Evolutionary conservation across 2,329 filamentous ascomycete genomes (phyloP), one percentile per base, ranked within the genome.

Genomic region (Colletotrichum camelliae): DNA sequence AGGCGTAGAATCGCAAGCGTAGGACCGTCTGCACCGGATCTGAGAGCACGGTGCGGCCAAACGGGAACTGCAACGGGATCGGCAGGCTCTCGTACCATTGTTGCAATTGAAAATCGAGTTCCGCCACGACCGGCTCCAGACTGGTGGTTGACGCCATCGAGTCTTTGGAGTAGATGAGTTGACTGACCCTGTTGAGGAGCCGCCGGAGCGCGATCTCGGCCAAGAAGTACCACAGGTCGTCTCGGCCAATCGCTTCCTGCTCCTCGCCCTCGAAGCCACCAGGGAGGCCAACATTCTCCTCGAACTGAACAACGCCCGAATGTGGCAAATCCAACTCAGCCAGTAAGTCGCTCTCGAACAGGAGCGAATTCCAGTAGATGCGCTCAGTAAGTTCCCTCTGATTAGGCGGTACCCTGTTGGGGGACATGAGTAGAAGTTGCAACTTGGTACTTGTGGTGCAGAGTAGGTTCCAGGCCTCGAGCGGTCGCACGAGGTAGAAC

Each of bases 31-130:
- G 95, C 7, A 96, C 92, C 5, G 94, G 93, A 80, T 95, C 94
- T 72, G 91, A 89, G 31, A 95, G 87, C 67, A 93, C 89, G 0
- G 91, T 88, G 70, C 92, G 89, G 43, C 91, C 91, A 80, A 95
- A 94, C 2, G 94, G 93, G 79, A 97, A 97, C 79, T 95, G 94
- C 74, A 97, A 89, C 5, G 94, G 90, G 55, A 91, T 83, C 7
- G 95, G 95, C 58, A 97, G 87, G 78, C 91, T 94, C 80, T 96
- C 94, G 81, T 96, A 96, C 95, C 94, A 97, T 82, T 96, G 94
- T 7, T 92, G 93, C 66, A 97, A 86, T 84, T 97, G 95, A 81
- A 93, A 96, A 82, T 96, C 95, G 48, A 97, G 89, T 82, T 96
- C 94, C 15, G 93, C 92, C 29, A 95, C 94, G 13, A 97, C 91